Evolutionary conservation across 2,329 filamentous ascomycete species (phyloP).

Genomic region (Trichoderma afroharzianum): DNA sequence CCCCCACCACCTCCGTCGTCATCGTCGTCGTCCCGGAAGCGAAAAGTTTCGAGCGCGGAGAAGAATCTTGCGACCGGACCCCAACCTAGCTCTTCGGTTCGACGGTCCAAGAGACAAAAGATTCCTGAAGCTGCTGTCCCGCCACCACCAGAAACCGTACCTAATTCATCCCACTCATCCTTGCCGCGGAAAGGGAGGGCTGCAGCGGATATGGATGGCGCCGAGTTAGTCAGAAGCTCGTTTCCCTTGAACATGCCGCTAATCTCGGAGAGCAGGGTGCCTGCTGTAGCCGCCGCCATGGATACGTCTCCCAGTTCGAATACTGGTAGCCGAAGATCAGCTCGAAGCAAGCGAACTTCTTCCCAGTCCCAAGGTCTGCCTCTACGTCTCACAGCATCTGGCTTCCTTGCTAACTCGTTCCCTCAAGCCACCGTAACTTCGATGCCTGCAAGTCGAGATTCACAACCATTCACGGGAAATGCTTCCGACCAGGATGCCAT

Average conservation of each 20-base stretch:
- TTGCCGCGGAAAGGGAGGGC: slow-evolving; percentile 59
- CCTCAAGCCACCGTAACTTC: not conserved
- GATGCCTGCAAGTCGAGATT: not conserved
- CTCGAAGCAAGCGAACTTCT: slow-evolving; percentile 63
- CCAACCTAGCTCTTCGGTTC: slow-evolving; percentile 39
- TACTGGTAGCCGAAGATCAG: slow-evolving; percentile 68
- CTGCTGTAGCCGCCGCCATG: not conserved
- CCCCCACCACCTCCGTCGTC: slow-evolving; percentile 36
- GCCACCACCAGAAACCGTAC: slow-evolving; percentile 32
- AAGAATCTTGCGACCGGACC: slow-evolving; percentile 38
- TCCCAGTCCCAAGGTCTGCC: slow-evolving; percentile 41
- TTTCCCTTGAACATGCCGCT: not conserved
- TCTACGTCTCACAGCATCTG: not conserved
- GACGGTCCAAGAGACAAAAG: slow-evolving; percentile 70
- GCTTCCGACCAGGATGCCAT: slow-evolving; percentile 3
- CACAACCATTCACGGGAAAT: not conserved
- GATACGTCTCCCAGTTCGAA: not conserved
- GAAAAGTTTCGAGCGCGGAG: slow-evolving; percentile 63
- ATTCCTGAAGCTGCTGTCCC: slow-evolving; percentile 48
- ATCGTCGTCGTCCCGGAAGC: slow-evolving; percentile 58
- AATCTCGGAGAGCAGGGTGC: not conserved
- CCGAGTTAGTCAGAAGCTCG: slow-evolving; percentile 50
- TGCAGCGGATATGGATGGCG: slow-evolving; percentile 71
- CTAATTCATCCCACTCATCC: slow-evolving; percentile 35
- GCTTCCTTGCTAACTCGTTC: not conserved